Base-by-base conservation (phyloP, 1,284 basidiomycete genomes). In the Ceratobasidium sp. region DNA sequence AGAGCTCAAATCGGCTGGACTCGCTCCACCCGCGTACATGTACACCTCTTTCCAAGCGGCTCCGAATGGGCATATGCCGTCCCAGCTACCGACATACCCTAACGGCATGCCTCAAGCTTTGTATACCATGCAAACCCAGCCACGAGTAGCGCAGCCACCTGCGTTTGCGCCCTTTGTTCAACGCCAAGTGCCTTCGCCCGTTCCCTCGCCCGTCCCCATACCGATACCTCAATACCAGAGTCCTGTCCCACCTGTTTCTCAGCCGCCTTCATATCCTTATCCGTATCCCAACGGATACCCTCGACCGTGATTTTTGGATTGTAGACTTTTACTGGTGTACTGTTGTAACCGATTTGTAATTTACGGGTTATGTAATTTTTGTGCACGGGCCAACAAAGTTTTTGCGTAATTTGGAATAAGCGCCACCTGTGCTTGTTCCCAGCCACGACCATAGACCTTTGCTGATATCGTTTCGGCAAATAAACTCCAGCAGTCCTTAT, bases 311-410 rank as follows among this genome's bases (percentile, higher is more conserved):
- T 49, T 51, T 17, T 49, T 32, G 43, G 44, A 51, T 44, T 64
- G 57, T 61, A 71, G 52, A 49, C 11, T 61, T 52, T 59, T 34
- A 40, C 40, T 62, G 8, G 34, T 62, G 59, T 52, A 69, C 67
- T 59, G 43, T 69, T 74, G 71, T 74, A 74, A 11, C 59, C 46
- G 29, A 40, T 67, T 19, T 76, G 75, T 69, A 68, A 62, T 67
- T 68, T 76, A 76, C 65, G 34, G 37, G 37, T 32, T 77, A 71
- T 62, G 61, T 62, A 68, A 76, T 70, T 22, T 76, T 54, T 51
- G 65, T 22, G 62, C 69, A 73, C 69, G 62, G 69, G 49, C 76
- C 57, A 59, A 37, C 43, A 29, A 62, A 68, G 32, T 64, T 77
- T 76, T 77, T 64, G 67, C 68, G 52, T 59, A 68, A 67, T 37